A percentile compares a stretch with the other conserved stretches of the same genome.
Evolutionary conservation across 2,329 filamentous ascomycete species (phyloP).

Genomic region (Pseudonectria foliicola): DNA sequence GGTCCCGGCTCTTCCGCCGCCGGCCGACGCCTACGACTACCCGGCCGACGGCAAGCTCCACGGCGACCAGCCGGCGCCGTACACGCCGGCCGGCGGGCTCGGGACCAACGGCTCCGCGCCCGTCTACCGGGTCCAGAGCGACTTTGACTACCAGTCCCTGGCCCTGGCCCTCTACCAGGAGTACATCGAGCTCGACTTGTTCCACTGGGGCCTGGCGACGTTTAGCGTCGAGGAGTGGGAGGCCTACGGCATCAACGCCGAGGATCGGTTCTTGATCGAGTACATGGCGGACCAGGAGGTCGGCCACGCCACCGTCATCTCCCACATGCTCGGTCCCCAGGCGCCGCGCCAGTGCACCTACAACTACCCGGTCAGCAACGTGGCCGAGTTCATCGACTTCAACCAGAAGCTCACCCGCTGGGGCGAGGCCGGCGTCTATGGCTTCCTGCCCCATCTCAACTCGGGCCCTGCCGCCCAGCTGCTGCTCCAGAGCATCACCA

Average conservation of each 20-base stretch:
- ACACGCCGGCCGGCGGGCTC: constrained; percentile 63
- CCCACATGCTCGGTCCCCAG: constrained; percentile 65
- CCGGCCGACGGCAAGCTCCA: constrained; percentile 64
- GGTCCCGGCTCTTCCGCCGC: constrained; percentile 50
- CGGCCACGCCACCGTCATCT: constrained; percentile 69
- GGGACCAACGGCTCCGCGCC: constrained; percentile 73
- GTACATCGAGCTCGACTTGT: constrained; percentile 78
- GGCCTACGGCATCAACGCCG: constrained; percentile 57
- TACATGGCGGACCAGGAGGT: constrained; percentile 74
- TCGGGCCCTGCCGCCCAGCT: constrained; percentile 67
- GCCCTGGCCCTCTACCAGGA: constrained; percentile 72
- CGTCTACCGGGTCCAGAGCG: constrained; percentile 69
- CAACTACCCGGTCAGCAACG: constrained; percentile 69
- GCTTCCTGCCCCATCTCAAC: constrained; percentile 72
- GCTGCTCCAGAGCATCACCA: constrained; percentile 68
- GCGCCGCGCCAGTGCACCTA: constrained; percentile 73
- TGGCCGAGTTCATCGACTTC: constrained; percentile 76
- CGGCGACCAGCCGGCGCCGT: constrained; percentile 62
- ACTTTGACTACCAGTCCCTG: constrained; percentile 78
- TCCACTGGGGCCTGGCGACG: constrained; percentile 65
- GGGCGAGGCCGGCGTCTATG: constrained; percentile 74
- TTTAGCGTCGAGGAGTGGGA: constrained; percentile 66
- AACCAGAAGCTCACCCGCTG: constrained; percentile 78
- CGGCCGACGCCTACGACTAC: constrained; percentile 59
- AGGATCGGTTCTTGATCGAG: constrained; percentile 63